Evolutionary conservation across 2,329 filamentous ascomycete species (phyloP), one percentile per base, ranked within the genome.

Genomic region (Aphanoascus verrucosus): DNA sequence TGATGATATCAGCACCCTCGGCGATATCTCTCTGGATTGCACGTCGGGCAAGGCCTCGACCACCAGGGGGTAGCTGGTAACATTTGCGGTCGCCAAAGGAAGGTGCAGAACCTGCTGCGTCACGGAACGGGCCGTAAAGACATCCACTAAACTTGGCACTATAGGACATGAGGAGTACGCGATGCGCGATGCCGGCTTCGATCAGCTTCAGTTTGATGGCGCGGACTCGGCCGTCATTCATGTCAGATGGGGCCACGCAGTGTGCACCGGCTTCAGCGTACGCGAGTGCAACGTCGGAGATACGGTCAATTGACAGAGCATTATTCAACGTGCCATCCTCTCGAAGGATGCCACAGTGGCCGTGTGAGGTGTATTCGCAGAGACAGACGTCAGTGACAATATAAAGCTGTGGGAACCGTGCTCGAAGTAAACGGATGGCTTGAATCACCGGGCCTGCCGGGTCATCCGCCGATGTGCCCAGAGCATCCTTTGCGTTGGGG

Each of bases 201-300:
- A 97, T 97, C 58, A 98, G 77, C 76, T 96, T 97, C 52, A 96
- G 80, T 77, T 98, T 98, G 70, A 98, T 98, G 57, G 90, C 91
- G 55, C 91, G 87, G 64, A 98, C 94, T 59, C 93, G 86, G 28
- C 93, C 93, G 68, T 98, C 93, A 68, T 97, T 98, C 93, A 98
- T 98, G 69, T 98, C 93, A 1, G 88, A 95, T 1, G 93, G 93
- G 0, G 93, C 93, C 28, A 98, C 89, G 68, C 91, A 97, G 72
- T 98, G 93, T 0, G 91, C 93, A 54, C 93, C 93, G 14, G 93
- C 93, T 64, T 85, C 79, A n/a, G 93, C 93, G 67, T 98, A 98
- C 34, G 91, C 88, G 59, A 97, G 78, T n/a, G 93, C 91, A n/a
- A 97, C 91, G 67, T 97, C 90, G 2, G 87, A 91, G 62, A 98